Base-by-base conservation (phyloP, 1,284 basidiomycete species). In the Melampsora americana region DNA sequence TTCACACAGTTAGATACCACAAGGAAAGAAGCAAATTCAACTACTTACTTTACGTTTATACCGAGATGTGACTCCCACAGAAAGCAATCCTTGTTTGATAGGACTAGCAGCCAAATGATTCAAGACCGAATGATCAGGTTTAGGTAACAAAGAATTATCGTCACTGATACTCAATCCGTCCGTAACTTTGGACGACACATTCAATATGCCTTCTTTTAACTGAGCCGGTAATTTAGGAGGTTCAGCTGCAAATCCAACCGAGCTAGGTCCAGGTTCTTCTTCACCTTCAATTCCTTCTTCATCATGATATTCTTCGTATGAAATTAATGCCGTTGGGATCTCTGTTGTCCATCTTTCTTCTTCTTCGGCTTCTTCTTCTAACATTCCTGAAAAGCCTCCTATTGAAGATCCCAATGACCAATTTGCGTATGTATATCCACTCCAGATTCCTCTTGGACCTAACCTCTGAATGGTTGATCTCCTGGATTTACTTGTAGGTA, bases 101-200 rank as follows among this genome's bases (percentile, higher is more conserved):
- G 94, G 92, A 82, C 92, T 95, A 68, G 95, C 98, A 78, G 93
- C 93, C 77, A 99, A 84, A 83, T 99, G 96, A 80, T 97, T 93
- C 79, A 99, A 86, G 56, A 98, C 93, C 46, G 93, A 93, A 84
- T 98, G 95, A 72, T 90, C 92, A 26, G 94, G 94, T 23, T 96
- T 93, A 9, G 95, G 92, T 78, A 99, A 84, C 77, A 99, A 93
- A 61, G 90, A 91, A 79, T 90, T 92, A 82, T 99, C 95, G 83
- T 99, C 93, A 39, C 92, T 88, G 5, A 20, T 18, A 35, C 35
- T 35, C 75, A 82, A 78, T 67, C 84, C 79, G 79, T 79, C 78
- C 9, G 81, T 79, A 18, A 78, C 74, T 60, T 23, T 71, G 28
- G 69, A 76, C 20, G 69, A 42, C 14, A 74, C 5, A 65, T 77